Conservation (phyloP, 805 yeast genomes). For the Clavispora carvajalis region DNA sequence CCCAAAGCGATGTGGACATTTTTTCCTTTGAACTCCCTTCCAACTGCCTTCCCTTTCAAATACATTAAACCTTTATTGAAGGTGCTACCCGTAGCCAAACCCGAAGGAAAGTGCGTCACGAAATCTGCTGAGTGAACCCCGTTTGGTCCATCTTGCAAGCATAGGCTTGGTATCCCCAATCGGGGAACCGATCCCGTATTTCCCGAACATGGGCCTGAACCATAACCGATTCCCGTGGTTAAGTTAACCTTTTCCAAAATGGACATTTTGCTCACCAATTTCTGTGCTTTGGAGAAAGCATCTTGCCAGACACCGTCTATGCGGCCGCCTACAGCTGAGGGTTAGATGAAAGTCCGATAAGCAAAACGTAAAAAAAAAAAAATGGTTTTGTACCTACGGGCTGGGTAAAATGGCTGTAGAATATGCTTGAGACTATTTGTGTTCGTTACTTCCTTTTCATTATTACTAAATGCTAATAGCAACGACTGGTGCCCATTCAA, state of each 20-base stretch:
- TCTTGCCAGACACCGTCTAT: constrained; percentile 49
- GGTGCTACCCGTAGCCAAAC: constrained; percentile 53
- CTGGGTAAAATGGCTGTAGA: constrained; percentile 30
- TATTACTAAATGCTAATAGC: not conserved
- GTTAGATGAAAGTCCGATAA: not conserved
- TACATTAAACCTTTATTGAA: constrained; percentile 49
- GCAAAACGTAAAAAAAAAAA: not conserved
- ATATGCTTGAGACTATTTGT: constrained; percentile 5
- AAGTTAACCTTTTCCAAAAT: constrained; percentile 55
- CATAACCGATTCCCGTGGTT: constrained; percentile 63
- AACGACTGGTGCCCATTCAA: not conserved
- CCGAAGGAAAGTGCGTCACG: constrained; percentile 54
- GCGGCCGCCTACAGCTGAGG: constrained; percentile 40
- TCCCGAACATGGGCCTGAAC: constrained; percentile 57
- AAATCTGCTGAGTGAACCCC: constrained; percentile 56
- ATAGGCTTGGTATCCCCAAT: constrained; percentile 48
- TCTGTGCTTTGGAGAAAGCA: constrained; percentile 53
- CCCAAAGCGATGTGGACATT: constrained; percentile 55
- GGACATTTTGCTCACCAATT: constrained; percentile 51
- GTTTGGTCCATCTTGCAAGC: constrained; percentile 60
- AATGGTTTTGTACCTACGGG: constrained; percentile 26
- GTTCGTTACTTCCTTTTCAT: constrained; percentile 7
- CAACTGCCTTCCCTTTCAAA: constrained; percentile 52
- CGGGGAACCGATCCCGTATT: constrained; percentile 56
- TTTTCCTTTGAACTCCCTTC: constrained; percentile 47